A percentile compares a stretch with the other conserved stretches of the same genome.
phyloP scores from a whole-genome alignment of 495 filamentous ascomycete species.

The Xylaria grammica region DNA sequence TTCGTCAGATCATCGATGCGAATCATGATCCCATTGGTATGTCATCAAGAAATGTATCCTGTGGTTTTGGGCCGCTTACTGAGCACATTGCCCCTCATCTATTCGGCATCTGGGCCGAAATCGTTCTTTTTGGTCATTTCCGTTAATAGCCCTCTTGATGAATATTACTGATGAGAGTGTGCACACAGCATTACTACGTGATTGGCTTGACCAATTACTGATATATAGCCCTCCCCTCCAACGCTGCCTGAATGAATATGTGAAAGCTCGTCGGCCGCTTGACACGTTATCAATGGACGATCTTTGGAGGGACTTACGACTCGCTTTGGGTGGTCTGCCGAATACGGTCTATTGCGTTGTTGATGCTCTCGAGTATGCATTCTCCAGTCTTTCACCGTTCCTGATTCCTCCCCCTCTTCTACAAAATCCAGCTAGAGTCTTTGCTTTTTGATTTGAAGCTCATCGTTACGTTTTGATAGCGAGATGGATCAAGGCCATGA shows the following conservation, averaged over 20 bases:
- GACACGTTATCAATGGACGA: constrained; percentile 23
- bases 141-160: neutral
- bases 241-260: constrained; percentile 28
- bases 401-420: neutral
- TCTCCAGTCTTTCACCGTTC: neutral
- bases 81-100: too few relatives aligned
- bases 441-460: neutral
- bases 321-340: constrained; percentile 34
- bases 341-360: constrained; percentile 48
- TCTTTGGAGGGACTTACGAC: constrained; percentile 31
- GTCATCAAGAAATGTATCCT: neutral
- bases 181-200: constrained; percentile 41
- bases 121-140: too few relatives aligned
- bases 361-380: constrained; percentile 51
- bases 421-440: neutral
- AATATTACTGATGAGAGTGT: constrained; percentile 38
- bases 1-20: constrained; percentile 56
- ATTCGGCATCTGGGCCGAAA: too few relatives aligned
- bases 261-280: constrained; percentile 5
- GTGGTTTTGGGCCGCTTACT: too few relatives aligned
- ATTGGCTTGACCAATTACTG: constrained; percentile 52
- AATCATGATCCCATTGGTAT: constrained; percentile 47
- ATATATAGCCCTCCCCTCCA: constrained; percentile 46
- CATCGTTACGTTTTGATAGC: neutral
- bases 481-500: constrained; percentile 46